Conservation (phyloP, 768 basidiomycete genomes). For the Lactifluus hygrophoroides region DNA sequence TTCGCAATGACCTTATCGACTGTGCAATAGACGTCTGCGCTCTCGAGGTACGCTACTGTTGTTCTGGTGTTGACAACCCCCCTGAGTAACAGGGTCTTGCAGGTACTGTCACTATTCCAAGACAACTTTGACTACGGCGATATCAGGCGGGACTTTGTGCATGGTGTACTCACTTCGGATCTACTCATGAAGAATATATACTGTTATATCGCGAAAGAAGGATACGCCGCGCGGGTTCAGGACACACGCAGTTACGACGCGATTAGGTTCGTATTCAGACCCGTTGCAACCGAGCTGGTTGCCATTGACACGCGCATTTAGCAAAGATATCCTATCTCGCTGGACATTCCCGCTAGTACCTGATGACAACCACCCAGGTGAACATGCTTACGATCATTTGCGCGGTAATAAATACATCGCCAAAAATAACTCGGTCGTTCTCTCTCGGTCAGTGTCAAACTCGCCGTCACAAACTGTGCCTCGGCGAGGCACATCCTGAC, state of each 20-base stretch:
- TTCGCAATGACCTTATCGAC: slow-evolving; percentile 82
- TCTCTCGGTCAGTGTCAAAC: slow-evolving; percentile 59
- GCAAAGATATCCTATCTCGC: slow-evolving; percentile 86
- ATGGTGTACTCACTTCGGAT: slow-evolving; percentile 90
- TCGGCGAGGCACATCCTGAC: not conserved
- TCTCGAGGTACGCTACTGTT: slow-evolving; percentile 48
- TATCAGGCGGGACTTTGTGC: slow-evolving; percentile 86
- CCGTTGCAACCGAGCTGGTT: not conserved
- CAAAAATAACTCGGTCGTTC: slow-evolving; percentile 61
- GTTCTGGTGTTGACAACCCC: not conserved
- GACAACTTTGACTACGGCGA: slow-evolving; percentile 98
- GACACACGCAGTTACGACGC: slow-evolving; percentile 90
- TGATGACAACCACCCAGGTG: slow-evolving; percentile 84
- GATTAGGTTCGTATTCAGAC: slow-evolving; percentile 49
- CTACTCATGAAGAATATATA: slow-evolving; percentile 90
- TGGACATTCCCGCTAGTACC: slow-evolving; percentile 96
- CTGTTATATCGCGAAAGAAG: slow-evolving; percentile 80
- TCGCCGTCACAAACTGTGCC: not conserved
- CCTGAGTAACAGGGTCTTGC: not conserved
- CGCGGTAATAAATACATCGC: slow-evolving; percentile 87
- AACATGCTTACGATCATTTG: slow-evolving; percentile 75
- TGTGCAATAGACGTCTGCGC: slow-evolving; percentile 91
- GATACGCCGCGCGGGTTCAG: slow-evolving; percentile 88
- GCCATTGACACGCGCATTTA: slow-evolving; percentile 25
- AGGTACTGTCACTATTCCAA: slow-evolving; percentile 94